Evolutionary conservation across 768 basidiomycete species (phyloP), one percentile per base, ranked within the genome.

Genomic region (Lentinula sp.): DNA sequence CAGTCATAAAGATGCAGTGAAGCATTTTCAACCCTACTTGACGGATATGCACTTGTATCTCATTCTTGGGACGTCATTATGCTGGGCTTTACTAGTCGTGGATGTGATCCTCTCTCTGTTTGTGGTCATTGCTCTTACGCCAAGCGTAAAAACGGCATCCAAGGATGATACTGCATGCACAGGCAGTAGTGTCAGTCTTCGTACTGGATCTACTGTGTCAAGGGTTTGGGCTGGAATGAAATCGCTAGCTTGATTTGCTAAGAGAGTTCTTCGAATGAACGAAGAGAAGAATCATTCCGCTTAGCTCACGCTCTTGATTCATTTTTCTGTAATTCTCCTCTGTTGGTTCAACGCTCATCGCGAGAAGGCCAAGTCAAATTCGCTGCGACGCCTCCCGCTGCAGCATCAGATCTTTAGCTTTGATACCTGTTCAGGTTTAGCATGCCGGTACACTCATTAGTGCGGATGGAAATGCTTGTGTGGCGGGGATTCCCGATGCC

Each of bases 71-170:
- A 46, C 16, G 45, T 4, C 16, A 20, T 33, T 36, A 16, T 16
- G 16, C 51, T 6, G 35, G n/a, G 15, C 35, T 53, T 56, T n/a
- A 5, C 55, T 41, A 42, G 6, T 15, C 23, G 20, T 56, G 16
- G 20, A 28, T 32, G 42, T 20, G 18, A 32, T 59, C 32, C 41
- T 49, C n/a, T 13, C n/a, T 23, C 9, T 20, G 23, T 23, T n/a
- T 23, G 16, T 33, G 16, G n/a, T 35, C 16, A 28, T 49, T 32
- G 35, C 48, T 35, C 57, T 46, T 46, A 18, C 36, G 35, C 32
- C 53, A 50, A 57, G 57, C 57, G 57, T 45, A 48, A 33, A 18
- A 49, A 59, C 57, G 57, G 57, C 46, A 59, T 59, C 16, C 10
- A 45, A 42, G 42, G n/a, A 39, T 37, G 53, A 41, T 28, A 28